Evolutionary conservation across 2,329 filamentous ascomycete genomes (phyloP), one percentile per base, ranked within the genome.

Genomic region (Penicillium sp.): DNA sequence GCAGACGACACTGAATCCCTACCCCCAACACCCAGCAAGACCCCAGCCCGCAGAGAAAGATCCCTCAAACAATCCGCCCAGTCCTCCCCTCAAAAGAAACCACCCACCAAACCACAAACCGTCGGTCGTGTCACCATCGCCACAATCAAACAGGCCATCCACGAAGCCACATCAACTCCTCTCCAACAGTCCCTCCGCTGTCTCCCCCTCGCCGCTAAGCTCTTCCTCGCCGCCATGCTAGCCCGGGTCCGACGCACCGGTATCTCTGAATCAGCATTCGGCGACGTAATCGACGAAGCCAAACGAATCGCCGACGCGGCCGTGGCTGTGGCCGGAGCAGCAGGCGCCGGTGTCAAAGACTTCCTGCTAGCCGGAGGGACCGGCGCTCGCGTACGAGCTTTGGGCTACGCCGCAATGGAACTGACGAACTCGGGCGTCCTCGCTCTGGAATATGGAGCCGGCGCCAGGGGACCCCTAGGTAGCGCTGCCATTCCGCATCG

Each of bases 61-160:
- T n/a, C n/a, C n/a, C n/a, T n/a, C n/a, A n/a, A n/a, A n/a, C n/a
- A n/a, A n/a, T n/a, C n/a, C n/a, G n/a, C n/a, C n/a, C n/a, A n/a
- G n/a, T n/a, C n/a, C n/a, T n/a, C n/a, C n/a, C n/a, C n/a, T n/a
- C n/a, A n/a, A n/a, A n/a, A n/a, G n/a, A n/a, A n/a, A n/a, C n/a
- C n/a, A n/a, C n/a, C n/a, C n/a, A n/a, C 53, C 28, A 43, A 37
- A 24, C 40, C 53, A 48, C 37, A 57, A 21, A 15, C 57, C 43
- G 22, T 57, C 49, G 21, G 67, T 32, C 79, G 84, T 44, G 93
- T 98, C 37, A 96, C 89, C 1, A 96, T 97, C 62, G 83, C 86
- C 45, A 96, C 88, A 3, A 86, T 97, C 67, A 95, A 95, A 69
- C 83, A 87, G 64, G 93, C 93, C 32, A 97, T 98, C 68, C 87